These are phyloP conservation scores for Amanita fuliginea DNA, from an alignment of 768 basidiomycete species.

Conservation along the genomic window DNA sequence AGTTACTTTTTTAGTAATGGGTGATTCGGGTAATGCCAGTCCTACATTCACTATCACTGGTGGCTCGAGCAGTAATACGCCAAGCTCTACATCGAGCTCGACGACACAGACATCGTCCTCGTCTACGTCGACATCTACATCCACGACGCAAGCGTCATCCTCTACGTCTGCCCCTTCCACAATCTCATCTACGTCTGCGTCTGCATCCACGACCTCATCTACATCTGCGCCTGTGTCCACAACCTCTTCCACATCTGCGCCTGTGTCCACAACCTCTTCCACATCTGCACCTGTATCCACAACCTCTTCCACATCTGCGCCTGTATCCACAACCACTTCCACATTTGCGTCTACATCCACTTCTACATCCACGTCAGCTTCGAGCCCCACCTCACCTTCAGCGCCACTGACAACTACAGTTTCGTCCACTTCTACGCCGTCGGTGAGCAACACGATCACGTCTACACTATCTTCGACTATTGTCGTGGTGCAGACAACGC, in stretches of 20 bases:
- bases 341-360: too few relatives aligned
- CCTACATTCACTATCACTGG: slow-evolving; percentile 43
- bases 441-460: not conserved
- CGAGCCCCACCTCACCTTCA: not conserved
- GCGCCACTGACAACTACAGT: not conserved
- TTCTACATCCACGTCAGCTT: too few relatives aligned
- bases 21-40: slow-evolving; percentile 56
- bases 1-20: slow-evolving; percentile 35
- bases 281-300: not conserved
- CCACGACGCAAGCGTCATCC: not conserved
- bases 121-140: not conserved
- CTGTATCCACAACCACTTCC: too few relatives aligned
- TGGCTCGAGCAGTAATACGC: not conserved
- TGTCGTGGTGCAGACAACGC: not conserved
- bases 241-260: too few relatives aligned
- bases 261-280: not conserved
- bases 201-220: not conserved
- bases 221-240: too few relatives aligned
- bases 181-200: not conserved
- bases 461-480: not conserved
- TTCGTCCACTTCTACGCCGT: not conserved
- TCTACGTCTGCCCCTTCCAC: not conserved
- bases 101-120: not conserved
- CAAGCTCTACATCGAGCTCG: not conserved
- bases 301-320: too few relatives aligned